Percentiles rank a stretch among this genome's conserved stretches.
Evolutionary conservation across 768 basidiomycete genomes (phyloP).

Genomic region (Holtermanniella nyarrowii): DNA sequence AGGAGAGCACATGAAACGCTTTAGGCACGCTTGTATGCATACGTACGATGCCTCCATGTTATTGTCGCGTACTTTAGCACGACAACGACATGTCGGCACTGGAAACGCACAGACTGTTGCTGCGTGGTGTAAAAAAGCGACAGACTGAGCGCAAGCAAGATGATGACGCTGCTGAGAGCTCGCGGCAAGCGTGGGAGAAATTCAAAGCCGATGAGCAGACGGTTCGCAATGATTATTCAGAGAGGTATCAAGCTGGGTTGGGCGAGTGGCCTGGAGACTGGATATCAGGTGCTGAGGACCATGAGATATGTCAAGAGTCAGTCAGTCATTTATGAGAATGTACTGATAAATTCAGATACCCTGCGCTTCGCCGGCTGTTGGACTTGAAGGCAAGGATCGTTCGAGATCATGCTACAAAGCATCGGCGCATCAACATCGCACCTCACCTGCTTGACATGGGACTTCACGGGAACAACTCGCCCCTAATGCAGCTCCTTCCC

Average conservation of each 20-base stretch:
- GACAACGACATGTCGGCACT: not conserved
- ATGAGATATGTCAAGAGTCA: constrained; percentile 86
- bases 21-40: not conserved
- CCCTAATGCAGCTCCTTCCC: no score
- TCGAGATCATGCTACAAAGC: constrained; percentile 56
- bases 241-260: constrained; percentile 67
- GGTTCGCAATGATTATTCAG: constrained; percentile 87
- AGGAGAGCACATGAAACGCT: no score
- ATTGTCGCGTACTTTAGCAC: not conserved
- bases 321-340: constrained; percentile 33
- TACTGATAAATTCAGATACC: constrained; percentile 55
- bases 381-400: constrained; percentile 72
- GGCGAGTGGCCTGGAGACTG: constrained; percentile 92
- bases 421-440: constrained; percentile 44
- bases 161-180: no score
- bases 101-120: not conserved
- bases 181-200: constrained; percentile 46
- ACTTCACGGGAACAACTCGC: no score
- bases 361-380: constrained; percentile 78
- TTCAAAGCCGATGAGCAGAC: constrained; percentile 93
- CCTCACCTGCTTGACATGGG: constrained; percentile 44
- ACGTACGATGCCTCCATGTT: not conserved
- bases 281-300: constrained; percentile 79
- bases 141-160: not conserved
- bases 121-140: not conserved